phyloP scores from a whole-genome alignment of 106 monocot genomes.

The Dendrobium huoshanense region DNA sequence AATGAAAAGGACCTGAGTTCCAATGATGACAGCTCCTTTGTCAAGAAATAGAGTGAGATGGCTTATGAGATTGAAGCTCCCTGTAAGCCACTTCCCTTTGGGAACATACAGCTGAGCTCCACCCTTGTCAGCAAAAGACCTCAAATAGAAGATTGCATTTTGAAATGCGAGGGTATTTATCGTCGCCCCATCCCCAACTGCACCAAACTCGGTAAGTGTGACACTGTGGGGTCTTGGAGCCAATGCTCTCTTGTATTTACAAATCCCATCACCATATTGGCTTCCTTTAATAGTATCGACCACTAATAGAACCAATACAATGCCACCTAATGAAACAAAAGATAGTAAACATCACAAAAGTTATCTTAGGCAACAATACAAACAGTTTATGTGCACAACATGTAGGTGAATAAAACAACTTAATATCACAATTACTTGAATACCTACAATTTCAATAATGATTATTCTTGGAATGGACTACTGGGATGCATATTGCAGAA shows the following conservation, averaged over 20 bases:
- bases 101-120: slow-evolving; percentile 93
- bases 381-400: background rate
- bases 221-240: slow-evolving; percentile 72
- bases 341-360: background rate
- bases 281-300: background rate
- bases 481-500: background rate
- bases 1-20: slow-evolving; percentile 37
- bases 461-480: background rate
- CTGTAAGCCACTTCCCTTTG: slow-evolving; percentile 73
- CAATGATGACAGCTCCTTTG: slow-evolving; percentile 63
- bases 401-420: background rate
- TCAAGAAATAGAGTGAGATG: slow-evolving; percentile 90
- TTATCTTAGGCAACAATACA: background rate
- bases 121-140: slow-evolving; percentile 85
- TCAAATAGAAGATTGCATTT: slow-evolving; percentile 86
- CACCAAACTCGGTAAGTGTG: slow-evolving; percentile 79
- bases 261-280: slow-evolving; percentile 15
- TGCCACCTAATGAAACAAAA: slow-evolving; percentile 17
- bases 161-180: slow-evolving; percentile 84
- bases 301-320: slow-evolving; percentile 11
- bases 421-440: background rate
- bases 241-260: slow-evolving; percentile 11
- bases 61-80: slow-evolving; percentile 82
- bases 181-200: slow-evolving; percentile 69
- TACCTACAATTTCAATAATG: background rate